A percentile compares a stretch with the other conserved stretches of the same genome.
These are phyloP conservation scores for Galeopsis tetrahit DNA, from an alignment of 257 asterid species.

Conservation along the genomic window DNA sequence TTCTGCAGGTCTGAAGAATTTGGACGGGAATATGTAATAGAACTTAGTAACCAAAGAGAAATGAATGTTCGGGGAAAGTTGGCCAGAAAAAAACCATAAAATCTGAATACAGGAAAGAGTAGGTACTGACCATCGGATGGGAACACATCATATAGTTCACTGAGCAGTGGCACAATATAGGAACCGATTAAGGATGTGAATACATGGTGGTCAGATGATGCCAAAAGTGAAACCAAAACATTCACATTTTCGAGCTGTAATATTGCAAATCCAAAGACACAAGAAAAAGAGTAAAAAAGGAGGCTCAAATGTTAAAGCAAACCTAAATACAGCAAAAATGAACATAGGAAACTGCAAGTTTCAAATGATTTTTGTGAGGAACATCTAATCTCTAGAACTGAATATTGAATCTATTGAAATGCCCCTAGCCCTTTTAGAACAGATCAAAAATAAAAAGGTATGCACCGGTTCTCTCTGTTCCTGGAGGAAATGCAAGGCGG, in stretches of 20 bases:
- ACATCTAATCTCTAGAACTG: not conserved
- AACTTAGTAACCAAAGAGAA: slow-evolving; percentile 15
- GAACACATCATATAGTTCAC: slow-evolving; percentile 50
- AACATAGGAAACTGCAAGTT: slow-evolving; percentile 18
- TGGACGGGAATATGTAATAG: slow-evolving; percentile 21
- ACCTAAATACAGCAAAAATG: slow-evolving; percentile 15
- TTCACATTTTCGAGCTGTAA: slow-evolving; percentile 44
- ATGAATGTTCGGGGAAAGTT: not conserved
- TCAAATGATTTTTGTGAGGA: not conserved
- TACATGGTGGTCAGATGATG: slow-evolving; percentile 62
- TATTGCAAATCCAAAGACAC: slow-evolving; percentile 31
- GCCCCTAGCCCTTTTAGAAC: too few relatives aligned
- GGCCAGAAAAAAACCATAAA: slow-evolving; percentile 16
- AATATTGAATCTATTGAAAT: not conserved
- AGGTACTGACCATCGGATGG: slow-evolving; percentile 57
- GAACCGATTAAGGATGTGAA: slow-evolving; percentile 58
- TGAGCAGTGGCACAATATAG: slow-evolving; percentile 69
- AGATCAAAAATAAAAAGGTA: slow-evolving; percentile 28
- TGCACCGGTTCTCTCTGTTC: slow-evolving; percentile 46
- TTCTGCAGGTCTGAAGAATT: slow-evolving; percentile 44
- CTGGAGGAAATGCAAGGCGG: slow-evolving; percentile 41
- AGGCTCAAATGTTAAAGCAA: not conserved
- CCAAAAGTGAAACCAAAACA: slow-evolving; percentile 56
- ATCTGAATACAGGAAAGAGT: slow-evolving; percentile 18
- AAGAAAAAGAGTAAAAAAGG: slow-evolving; percentile 2